Percentiles rank a stretch among this genome's conserved stretches.
phyloP scores from a whole-genome alignment of 1,284 basidiomycete species.

The Prillingera fragicola region DNA sequence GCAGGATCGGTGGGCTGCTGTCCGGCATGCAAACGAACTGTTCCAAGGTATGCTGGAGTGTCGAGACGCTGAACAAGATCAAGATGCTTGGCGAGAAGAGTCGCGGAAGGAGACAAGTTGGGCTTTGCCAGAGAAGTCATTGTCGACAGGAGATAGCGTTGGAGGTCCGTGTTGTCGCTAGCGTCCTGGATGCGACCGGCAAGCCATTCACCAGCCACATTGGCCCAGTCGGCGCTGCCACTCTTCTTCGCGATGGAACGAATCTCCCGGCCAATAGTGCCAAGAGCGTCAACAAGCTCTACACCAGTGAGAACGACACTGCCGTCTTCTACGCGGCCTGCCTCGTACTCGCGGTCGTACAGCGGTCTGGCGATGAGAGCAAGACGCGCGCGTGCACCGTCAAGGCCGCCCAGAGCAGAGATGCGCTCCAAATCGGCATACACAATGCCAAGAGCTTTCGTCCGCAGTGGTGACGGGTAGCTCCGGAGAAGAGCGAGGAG shows the following conservation, averaged over 20 bases:
- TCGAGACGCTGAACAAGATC: slow-evolving; percentile 11
- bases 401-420: slow-evolving; percentile 2
- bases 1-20: slow-evolving; percentile 26
- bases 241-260: slow-evolving; percentile 17
- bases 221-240: slow-evolving; percentile 22
- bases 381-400: slow-evolving; percentile 23
- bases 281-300: slow-evolving; percentile 37
- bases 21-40: slow-evolving; percentile 23
- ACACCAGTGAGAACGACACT: slow-evolving; percentile 23
- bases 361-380: slow-evolving; percentile 29
- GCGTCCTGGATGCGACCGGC: slow-evolving; percentile 22
- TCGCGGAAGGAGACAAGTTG: slow-evolving; percentile 26
- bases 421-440: slow-evolving; percentile 34
- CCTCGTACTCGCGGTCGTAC: slow-evolving; percentile 41
- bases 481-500: slow-evolving; percentile 35
- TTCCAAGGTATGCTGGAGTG: slow-evolving; percentile 8
- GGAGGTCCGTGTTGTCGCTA: slow-evolving; percentile 27
- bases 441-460: slow-evolving; percentile 30
- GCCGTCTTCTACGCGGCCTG: slow-evolving; percentile 17
- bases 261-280: slow-evolving; percentile 37
- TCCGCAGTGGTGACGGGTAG: slow-evolving; percentile 44
- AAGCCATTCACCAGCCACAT: slow-evolving; percentile 38
- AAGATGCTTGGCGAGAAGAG: slow-evolving; percentile 36
- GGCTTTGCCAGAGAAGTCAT: slow-evolving; percentile 32
- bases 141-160: slow-evolving; percentile 35